Evolutionary conservation across 306 rosid species (phyloP).

Genomic region (Canavalia gladiata): DNA sequence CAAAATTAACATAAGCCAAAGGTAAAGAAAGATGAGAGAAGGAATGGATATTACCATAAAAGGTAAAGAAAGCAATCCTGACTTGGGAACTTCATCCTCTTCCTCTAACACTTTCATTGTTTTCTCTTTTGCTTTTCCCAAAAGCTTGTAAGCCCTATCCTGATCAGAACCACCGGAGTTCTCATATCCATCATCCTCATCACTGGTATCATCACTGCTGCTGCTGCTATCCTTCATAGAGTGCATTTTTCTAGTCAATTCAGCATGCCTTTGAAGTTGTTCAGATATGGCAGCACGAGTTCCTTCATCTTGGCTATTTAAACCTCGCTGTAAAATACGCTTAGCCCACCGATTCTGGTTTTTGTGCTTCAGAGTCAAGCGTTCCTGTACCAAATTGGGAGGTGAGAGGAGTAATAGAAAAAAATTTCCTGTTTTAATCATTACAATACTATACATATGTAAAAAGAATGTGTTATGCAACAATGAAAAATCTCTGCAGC

Average conservation of each 20-base stretch:
- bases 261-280: slow-evolving; percentile 71
- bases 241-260: slow-evolving; percentile 82
- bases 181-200: slow-evolving; percentile 68
- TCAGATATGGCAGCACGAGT: slow-evolving; percentile 89
- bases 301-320: slow-evolving; percentile 85
- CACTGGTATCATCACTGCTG: slow-evolving; percentile 71
- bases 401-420: slow-evolving; percentile 30
- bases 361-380: slow-evolving; percentile 87
- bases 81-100: slow-evolving; percentile 77
- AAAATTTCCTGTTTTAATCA: neutral
- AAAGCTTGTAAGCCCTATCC: slow-evolving; percentile 64
- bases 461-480: neutral
- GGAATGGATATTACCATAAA: slow-evolving; percentile 78
- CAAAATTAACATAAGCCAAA: slow-evolving; percentile 5
- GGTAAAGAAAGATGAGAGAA: slow-evolving; percentile 4
- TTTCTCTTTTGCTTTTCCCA: slow-evolving; percentile 79
- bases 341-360: slow-evolving; percentile 73
- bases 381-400: slow-evolving; percentile 67
- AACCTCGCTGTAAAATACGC: slow-evolving; percentile 78
- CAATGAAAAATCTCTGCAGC: neutral
- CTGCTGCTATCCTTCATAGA: slow-evolving; percentile 77
- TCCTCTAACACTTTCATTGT: slow-evolving; percentile 68
- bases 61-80: slow-evolving; percentile 87
- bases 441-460: neutral
- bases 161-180: slow-evolving; percentile 60